Base-by-base conservation (phyloP, 345 rosid species). In the Sapria himalayana region DNA sequence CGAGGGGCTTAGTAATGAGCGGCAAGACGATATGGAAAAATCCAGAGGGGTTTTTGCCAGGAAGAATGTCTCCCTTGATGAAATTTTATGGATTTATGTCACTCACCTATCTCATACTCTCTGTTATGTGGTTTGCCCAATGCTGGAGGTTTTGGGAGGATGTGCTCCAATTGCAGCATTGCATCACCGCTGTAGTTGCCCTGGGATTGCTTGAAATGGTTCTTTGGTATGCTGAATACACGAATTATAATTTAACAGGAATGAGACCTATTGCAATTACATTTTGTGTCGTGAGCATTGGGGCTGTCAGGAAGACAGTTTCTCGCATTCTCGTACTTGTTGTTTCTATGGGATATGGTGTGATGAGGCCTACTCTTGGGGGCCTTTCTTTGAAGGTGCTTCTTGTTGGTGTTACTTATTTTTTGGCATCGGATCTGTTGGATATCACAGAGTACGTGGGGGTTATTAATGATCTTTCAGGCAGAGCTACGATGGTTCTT, bases 281-380 rank as follows among this genome's bases (percentile, higher is more conserved):
- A 11, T 55, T 82, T 14, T 82, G 77, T 93, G 92, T 84, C 5
- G 95, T 89, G 54, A 89, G 94, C 0, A 49, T 89, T 65, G 98
- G 95, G 40, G 80, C 95, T 41, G 41, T 79, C 21, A 71, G 82
- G 37, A 80, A 73, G 50, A 72, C 92, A 3, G 52, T 82, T 35
- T 63, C 93, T 5, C 75, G 92, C 43, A 65, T 89, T 41, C 76
- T 89, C 33, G 62, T 82, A 12, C 91, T 89, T 22, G 69, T 63
- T 46, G 76, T 82, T 51, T 77, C 98, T 19, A 89, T 89, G 95
- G 98, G 98, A 31, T 89, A 74, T 45, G 98, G 98, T 55, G 98
- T 89, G 50, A 93, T 89, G 20, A 62, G 93, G 52, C 85, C 95
- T 33, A 89, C 95, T 39, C 89, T 89, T 34, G 98, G 98, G 44